A percentile compares a stretch with the other conserved stretches of the same genome.
Conservation (phyloP, 345 rosid genomes). For the Corymbia maculata region DNA sequence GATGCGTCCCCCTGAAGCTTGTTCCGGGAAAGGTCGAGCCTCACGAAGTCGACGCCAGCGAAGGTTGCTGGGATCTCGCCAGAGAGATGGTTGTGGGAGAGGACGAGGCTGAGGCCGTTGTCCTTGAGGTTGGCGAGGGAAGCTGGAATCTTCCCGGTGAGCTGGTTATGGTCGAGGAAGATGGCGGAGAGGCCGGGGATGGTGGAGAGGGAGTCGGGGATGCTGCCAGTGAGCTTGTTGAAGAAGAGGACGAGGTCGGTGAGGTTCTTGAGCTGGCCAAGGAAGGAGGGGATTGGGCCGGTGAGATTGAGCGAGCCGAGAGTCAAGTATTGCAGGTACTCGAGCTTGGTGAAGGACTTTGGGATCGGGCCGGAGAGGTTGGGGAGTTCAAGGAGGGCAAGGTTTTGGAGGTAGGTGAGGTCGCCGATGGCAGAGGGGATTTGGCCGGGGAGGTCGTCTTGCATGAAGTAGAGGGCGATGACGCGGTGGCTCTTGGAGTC, state of each 20-base stretch:
- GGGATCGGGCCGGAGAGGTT: slow-evolving; percentile 8
- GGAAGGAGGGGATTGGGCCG: slow-evolving; percentile 1
- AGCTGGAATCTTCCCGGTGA: background rate
- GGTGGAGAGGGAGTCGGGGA: background rate
- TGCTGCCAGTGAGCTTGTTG: background rate
- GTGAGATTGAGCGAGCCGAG: slow-evolving; percentile 1
- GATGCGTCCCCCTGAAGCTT: background rate
- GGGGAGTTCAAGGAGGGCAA: background rate
- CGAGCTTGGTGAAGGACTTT: background rate
- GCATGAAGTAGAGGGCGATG: background rate
- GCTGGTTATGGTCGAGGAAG: background rate
- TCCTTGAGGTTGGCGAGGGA: background rate
- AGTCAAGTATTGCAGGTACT: background rate
- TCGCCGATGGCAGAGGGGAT: background rate
- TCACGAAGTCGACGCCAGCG: background rate
- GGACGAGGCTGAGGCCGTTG: background rate
- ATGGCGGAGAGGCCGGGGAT: background rate
- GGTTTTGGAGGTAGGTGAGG: background rate
- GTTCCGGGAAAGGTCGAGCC: slow-evolving; percentile 5
- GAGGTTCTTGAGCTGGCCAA: slow-evolving; percentile 2
- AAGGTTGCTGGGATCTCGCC: background rate
- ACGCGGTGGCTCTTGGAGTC: slow-evolving; percentile 2
- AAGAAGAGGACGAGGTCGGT: background rate
- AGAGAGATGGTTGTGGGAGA: slow-evolving; percentile 6
- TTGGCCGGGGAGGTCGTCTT: background rate